Percentiles rank a stretch among this genome's conserved stretches.
phyloP scores from a whole-genome alignment of 2,329 filamentous ascomycete genomes.

The Nigrograna mackinnonii region DNA sequence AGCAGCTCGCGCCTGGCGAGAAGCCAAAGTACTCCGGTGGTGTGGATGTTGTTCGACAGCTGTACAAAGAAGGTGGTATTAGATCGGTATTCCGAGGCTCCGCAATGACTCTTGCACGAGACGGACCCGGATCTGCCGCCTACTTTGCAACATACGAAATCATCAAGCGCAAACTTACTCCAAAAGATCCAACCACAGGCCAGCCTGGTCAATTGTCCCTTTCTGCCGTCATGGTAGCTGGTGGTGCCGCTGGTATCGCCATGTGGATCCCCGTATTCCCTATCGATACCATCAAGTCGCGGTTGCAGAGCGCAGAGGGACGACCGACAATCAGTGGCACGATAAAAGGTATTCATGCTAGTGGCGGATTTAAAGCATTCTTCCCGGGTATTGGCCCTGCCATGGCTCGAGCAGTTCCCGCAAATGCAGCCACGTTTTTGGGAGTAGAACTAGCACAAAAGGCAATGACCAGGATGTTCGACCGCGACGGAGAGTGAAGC shows the following conservation, averaged over 20 bases:
- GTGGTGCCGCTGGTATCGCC: constrained; percentile 87
- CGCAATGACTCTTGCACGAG: constrained; percentile 87
- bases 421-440: constrained; percentile 93
- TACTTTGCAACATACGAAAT: constrained; percentile 99
- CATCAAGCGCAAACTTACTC: constrained; percentile 85
- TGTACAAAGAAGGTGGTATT: constrained; percentile 89
- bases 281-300: constrained; percentile 93
- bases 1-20: constrained; percentile 80
- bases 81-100: constrained; percentile 91
- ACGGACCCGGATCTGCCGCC: constrained; percentile 88
- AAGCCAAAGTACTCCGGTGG: constrained; percentile 91
- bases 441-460: constrained; percentile 84
- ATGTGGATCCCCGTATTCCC: constrained; percentile 99
- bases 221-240: constrained; percentile 80
- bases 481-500: constrained; percentile 34
- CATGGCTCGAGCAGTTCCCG: constrained; percentile 88
- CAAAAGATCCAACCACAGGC: constrained; percentile 71
- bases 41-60: constrained; percentile 86
- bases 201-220: constrained; percentile 80
- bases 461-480: constrained; percentile 78
- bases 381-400: constrained; percentile 97
- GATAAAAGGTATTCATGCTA: constrained; percentile 78
- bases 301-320: constrained; percentile 88
- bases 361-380: constrained; percentile 86
- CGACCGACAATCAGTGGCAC: constrained; percentile 80